phyloP scores from a whole-genome alignment of 139 green algal genomes.

The Chlorella sorokiniana region DNA sequence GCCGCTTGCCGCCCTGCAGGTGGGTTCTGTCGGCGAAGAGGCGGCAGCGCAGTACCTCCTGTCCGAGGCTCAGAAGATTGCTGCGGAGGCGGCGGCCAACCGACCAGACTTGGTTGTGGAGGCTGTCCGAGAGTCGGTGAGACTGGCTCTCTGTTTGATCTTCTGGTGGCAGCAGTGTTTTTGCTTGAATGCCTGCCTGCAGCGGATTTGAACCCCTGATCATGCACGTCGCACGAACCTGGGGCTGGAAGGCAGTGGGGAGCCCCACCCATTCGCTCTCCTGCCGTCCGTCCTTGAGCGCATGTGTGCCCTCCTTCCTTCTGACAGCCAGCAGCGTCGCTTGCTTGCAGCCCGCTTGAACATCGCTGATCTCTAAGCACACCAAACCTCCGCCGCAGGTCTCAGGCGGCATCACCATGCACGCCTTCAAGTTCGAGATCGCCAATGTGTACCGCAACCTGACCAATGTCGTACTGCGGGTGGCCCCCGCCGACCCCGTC shows the following conservation, averaged over 20 bases:
- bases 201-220: too few species aligned
- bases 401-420: slow-evolving; percentile 47
- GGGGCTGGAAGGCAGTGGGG: too few species aligned
- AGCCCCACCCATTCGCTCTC: too few species aligned
- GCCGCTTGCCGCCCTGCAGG: not conserved
- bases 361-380: not conserved
- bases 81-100: not conserved
- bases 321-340: too few species aligned
- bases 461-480: slow-evolving; percentile 57
- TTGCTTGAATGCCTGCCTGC: not conserved
- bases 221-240: too few species aligned
- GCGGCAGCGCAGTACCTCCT: slow-evolving; percentile 37
- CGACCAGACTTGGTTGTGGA: slow-evolving; percentile 33
- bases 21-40: slow-evolving; percentile 39
- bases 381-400: slow-evolving; percentile 36
- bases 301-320: too few species aligned
- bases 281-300: not conserved
- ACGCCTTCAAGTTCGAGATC: slow-evolving; percentile 55
- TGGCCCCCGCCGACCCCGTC: slow-evolving; percentile 29
- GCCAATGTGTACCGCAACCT: slow-evolving; percentile 71
- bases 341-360: not conserved
- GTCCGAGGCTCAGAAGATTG: not conserved
- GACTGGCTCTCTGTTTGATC: too few species aligned
- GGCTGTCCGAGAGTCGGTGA: slow-evolving; percentile 32
- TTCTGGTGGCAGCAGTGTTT: not conserved